phyloP scores from a whole-genome alignment of 2,329 filamentous ascomycete genomes.

The Trichophyton simii region DNA sequence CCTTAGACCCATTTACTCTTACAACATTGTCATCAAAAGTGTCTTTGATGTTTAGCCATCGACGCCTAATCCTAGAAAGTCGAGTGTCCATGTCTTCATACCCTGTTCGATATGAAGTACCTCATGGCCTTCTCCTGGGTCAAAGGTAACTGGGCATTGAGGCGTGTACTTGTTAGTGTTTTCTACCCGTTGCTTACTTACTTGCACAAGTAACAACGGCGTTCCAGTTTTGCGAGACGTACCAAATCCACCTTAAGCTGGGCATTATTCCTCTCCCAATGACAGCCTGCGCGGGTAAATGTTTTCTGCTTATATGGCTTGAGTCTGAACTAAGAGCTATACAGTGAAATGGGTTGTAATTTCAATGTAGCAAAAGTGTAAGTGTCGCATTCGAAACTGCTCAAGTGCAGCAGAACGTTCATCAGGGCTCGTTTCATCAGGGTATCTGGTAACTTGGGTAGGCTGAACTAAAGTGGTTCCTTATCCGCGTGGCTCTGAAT shows the following conservation, averaged over 20 bases:
- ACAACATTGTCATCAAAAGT: not conserved
- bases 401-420: not conserved
- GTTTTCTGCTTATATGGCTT: not conserved
- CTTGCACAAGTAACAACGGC: not conserved
- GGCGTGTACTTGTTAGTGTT: not conserved
- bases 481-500: not conserved
- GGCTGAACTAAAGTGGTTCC: not conserved
- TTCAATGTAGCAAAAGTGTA: not conserved
- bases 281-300: not conserved
- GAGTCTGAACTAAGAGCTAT: not conserved
- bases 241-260: not conserved
- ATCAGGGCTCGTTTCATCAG: not conserved
- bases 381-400: not conserved
- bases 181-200: not conserved
- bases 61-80: not conserved
- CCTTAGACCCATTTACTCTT: not conserved
- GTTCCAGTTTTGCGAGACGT: not conserved
- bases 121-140: not conserved
- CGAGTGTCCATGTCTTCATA: not conserved
- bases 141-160: constrained; percentile 1
- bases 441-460: not conserved
- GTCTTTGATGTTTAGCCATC: not conserved
- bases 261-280: not conserved
- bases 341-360: not conserved
- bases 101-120: not conserved